Evolutionary conservation across 805 yeast species (phyloP), one percentile per base, ranked within the genome.

Genomic region (Tetrapisispora phaffii): DNA sequence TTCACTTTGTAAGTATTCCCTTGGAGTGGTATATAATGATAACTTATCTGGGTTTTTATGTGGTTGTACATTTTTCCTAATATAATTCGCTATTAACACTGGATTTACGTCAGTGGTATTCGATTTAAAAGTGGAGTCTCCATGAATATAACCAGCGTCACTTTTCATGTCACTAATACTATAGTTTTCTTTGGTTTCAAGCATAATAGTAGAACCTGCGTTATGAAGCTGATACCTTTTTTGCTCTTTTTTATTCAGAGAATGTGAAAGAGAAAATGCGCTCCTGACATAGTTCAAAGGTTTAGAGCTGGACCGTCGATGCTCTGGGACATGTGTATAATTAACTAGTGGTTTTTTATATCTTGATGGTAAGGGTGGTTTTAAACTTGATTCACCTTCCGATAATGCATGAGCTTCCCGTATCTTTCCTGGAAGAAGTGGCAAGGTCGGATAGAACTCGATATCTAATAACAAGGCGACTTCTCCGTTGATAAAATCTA

Each of bases 401-500:
- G 12, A 10, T 8, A 2, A 10, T 9, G 7, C 15, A 4, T 13
- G 16, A 3, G 20, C 7, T 7, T 12, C 17, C 4, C 7, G 41
- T n/a, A 36, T 37, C 19, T 43, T 49, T 34, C 23, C 35, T 9
- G 58, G 58, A 34, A 51, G 24, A 10, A 52, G 29, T 3, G 55
- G 53, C 10, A 47, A 32, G 3, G 38, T 31, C 3, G 54, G 56
- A 39, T 52, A 54, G 32, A 48, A 54, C 35, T 54, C 58, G 10
- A 52, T 21, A 26, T 52, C 54, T 5, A 51, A 16, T 5, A 32
- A 7, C 15, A 49, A 39, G 9, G 34, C 16, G 17, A 50, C n/a
- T 15, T 23, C 23, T 13, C 33, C 19, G 4, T 34, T 36, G 1
- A 40, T 13, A 15, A 50, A 47, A 3, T 22, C 26, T 0, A 52